phyloP scores from a whole-genome alignment of 2,329 filamentous ascomycete species.

The Chaetomium olivaceum region DNA sequence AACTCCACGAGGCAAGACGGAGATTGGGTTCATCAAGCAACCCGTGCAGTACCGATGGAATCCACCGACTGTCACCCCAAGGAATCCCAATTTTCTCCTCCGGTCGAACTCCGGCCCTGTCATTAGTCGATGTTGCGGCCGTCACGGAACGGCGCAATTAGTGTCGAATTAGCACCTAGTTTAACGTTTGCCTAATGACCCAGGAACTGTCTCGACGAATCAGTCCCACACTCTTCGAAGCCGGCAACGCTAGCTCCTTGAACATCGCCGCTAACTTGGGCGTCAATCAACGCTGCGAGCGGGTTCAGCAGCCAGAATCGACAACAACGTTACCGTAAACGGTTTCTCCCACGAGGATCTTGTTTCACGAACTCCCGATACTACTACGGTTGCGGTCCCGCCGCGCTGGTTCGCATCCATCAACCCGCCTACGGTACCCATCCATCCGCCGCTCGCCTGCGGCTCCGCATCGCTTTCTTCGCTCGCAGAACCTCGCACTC shows the following conservation, averaged over 20 bases:
- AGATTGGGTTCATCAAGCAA: background rate
- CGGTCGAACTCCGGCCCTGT: too few relatives aligned
- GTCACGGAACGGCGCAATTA: too few relatives aligned
- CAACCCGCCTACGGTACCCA: too few relatives aligned
- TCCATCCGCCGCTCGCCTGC: background rate
- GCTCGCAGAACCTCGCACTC: background rate
- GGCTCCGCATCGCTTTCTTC: background rate
- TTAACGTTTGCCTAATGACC: too few relatives aligned
- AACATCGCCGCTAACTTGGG: background rate
- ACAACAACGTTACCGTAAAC: background rate
- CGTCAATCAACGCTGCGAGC: background rate
- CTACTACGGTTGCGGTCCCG: background rate
- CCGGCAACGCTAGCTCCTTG: too few relatives aligned
- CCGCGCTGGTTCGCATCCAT: background rate
- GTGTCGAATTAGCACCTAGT: too few relatives aligned
- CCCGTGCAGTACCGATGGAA: background rate
- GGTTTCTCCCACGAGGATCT: background rate
- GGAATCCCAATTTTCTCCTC: background rate
- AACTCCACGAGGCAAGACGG: background rate
- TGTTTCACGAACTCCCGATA: background rate
- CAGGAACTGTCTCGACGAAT: too few relatives aligned
- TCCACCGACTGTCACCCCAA: background rate
- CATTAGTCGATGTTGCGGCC: too few relatives aligned
- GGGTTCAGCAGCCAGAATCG: background rate
- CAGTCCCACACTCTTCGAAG: too few relatives aligned